Conservation (phyloP, 23 red algal species). For the Gracilariopsis chorda region DNA sequence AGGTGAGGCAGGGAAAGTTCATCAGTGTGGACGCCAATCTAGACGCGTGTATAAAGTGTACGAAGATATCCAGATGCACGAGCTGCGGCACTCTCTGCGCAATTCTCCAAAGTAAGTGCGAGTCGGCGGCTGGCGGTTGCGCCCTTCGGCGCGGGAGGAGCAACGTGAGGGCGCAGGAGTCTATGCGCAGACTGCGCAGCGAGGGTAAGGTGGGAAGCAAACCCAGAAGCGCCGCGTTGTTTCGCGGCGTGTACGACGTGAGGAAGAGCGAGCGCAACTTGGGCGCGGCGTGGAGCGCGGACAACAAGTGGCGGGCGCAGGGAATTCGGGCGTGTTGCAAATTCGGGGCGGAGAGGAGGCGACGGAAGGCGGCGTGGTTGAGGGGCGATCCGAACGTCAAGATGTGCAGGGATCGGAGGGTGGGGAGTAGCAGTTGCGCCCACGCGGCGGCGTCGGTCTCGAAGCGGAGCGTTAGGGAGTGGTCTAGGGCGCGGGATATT, state of each 20-base stretch:
- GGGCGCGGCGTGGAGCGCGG: neutral
- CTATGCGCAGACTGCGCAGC: neutral
- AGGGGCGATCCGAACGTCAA: constrained; percentile 9
- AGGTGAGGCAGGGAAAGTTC: neutral
- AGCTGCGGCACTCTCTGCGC: neutral
- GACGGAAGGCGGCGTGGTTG: neutral
- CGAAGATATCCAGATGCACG: constrained; percentile 1
- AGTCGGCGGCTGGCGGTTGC: neutral
- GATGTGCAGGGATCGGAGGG: neutral
- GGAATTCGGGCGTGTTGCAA: neutral
- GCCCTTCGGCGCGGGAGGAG: too few relatives aligned
- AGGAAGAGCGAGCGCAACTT: neutral
- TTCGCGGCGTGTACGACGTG: neutral
- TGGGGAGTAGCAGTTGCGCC: neutral
- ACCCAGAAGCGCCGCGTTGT: neutral
- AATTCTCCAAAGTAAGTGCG: neutral
- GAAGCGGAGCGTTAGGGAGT: constrained; percentile 17
- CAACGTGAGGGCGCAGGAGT: too few relatives aligned
- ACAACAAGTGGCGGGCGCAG: neutral
- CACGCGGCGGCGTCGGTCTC: neutral
- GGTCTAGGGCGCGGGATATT: neutral
- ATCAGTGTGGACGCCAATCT: neutral
- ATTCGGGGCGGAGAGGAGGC: neutral
- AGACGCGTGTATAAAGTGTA: neutral
- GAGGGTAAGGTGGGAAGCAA: neutral